phyloP scores from a whole-genome alignment of 139 green algal species.

The Chlorella sp. region DNA sequence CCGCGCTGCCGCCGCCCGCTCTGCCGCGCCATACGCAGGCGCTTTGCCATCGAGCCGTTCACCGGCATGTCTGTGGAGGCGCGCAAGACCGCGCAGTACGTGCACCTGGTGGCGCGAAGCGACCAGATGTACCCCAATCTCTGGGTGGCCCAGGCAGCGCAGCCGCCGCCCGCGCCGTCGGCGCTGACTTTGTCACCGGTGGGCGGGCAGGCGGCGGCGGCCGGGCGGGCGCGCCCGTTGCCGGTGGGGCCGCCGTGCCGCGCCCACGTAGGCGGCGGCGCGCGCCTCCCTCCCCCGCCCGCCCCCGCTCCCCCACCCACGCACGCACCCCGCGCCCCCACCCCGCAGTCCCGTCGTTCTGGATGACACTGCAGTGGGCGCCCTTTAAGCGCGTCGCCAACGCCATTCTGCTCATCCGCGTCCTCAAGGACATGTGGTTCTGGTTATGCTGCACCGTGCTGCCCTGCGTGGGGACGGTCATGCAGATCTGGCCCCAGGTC shows the following conservation, averaged over 20 bases:
- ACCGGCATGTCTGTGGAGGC: slow-evolving; percentile 31
- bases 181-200: slow-evolving; percentile 25
- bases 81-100: slow-evolving; percentile 38
- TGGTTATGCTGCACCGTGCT: too few relatives aligned
- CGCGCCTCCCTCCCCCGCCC: too few relatives aligned
- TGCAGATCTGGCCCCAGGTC: too few relatives aligned
- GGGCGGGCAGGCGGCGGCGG: not conserved
- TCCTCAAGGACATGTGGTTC: too few relatives aligned
- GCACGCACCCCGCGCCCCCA: too few relatives aligned
- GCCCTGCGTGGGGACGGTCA: too few relatives aligned
- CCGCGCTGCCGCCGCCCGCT: too few relatives aligned
- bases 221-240: not conserved
- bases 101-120: slow-evolving; percentile 25
- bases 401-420: not conserved
- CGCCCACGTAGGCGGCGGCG: not conserved
- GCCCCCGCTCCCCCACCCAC: too few relatives aligned
- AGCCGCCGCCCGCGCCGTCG: not conserved
- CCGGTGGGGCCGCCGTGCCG: too few relatives aligned
- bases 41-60: slow-evolving; percentile 35
- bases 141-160: slow-evolving; percentile 24
- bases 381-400: not conserved
- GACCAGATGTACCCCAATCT: slow-evolving; percentile 36
- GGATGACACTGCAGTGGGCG: not conserved
- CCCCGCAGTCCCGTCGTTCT: too few relatives aligned
- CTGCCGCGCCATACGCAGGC: too few relatives aligned